Percentiles rank a stretch among this genome's conserved stretches.
phyloP scores from a whole-genome alignment of 371 early-diverging fungal species.

The Apophysomyces trapeziformis region DNA sequence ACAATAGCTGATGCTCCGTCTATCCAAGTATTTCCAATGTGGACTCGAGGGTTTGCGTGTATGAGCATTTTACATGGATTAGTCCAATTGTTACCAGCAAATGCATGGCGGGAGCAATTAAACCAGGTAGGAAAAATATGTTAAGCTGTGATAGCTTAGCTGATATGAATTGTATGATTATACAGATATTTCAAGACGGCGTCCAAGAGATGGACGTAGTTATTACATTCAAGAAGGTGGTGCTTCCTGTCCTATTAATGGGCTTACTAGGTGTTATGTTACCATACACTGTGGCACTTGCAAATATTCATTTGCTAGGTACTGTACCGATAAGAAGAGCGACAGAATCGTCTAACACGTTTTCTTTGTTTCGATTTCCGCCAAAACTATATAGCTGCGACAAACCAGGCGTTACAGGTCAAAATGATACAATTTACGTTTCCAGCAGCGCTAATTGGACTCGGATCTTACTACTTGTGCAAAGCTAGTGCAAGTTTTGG shows the following conservation, averaged over 20 bases:
- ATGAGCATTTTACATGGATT: conserved; percentile 26
- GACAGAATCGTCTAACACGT: not conserved
- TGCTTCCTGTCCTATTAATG: conserved; percentile 11
- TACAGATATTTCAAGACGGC: conserved; percentile 14
- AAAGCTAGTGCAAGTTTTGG: conserved; percentile 38
- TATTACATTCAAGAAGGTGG: conserved; percentile 12
- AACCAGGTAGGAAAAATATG: conserved; percentile 13
- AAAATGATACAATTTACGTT: conserved; percentile 41
- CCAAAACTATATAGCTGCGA: conserved; percentile 12
- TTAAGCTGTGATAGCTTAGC: not conserved
- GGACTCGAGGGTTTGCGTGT: conserved; percentile 23
- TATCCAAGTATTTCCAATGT: conserved; percentile 41
- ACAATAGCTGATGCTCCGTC: conserved; percentile 25
- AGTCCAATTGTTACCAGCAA: conserved; percentile 15
- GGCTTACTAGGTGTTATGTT: conserved; percentile 12
- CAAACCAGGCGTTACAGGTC: conserved; percentile 24
- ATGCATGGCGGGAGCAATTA: conserved; percentile 13
- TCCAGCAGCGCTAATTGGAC: conserved; percentile 37
- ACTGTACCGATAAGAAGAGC: not conserved
- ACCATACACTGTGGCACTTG: conserved; percentile 11
- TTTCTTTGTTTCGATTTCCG: too few relatives aligned
- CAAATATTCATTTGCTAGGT: conserved; percentile 18
- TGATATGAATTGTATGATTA: not conserved
- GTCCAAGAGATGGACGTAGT: conserved; percentile 15
- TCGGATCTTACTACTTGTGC: conserved; percentile 29